These are phyloP conservation scores for Rhodotorula paludigena DNA, from an alignment of 768 basidiomycete genomes.

Conservation along the genomic window DNA sequence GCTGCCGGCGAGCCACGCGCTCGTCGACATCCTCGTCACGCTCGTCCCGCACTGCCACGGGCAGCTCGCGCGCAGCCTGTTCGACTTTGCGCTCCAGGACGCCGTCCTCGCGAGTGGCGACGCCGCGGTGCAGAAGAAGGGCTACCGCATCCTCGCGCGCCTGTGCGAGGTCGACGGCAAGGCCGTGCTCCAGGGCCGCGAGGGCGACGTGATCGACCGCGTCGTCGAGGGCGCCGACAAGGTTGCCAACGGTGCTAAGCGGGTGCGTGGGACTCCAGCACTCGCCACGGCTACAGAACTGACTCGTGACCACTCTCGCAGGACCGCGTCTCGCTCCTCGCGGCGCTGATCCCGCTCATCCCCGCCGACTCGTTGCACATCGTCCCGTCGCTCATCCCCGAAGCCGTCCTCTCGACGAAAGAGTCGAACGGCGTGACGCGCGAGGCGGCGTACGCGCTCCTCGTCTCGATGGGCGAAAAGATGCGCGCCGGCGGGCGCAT, in stretches of 20 bases:
- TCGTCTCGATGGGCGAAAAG: slow-evolving; percentile 86
- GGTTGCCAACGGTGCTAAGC: slow-evolving; percentile 77
- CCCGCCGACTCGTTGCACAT: slow-evolving; percentile 70
- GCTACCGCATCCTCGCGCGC: slow-evolving; percentile 78
- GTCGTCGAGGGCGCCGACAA: slow-evolving; percentile 63
- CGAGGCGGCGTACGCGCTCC: slow-evolving; percentile 78
- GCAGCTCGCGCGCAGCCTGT: slow-evolving; percentile 20
- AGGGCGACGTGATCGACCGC: slow-evolving; percentile 60
- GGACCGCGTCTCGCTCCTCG: slow-evolving; percentile 77
- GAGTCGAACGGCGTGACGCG: slow-evolving; percentile 92
- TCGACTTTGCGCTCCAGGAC: slow-evolving; percentile 50
- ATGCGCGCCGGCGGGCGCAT: slow-evolving; percentile 84
- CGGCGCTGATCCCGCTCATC: slow-evolving; percentile 63
- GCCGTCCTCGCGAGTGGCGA: slow-evolving; percentile 70
- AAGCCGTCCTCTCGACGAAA: slow-evolving; percentile 90
- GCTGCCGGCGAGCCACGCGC: slow-evolving; percentile 55
- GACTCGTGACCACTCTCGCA: slow-evolving; percentile 43
- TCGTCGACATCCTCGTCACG: slow-evolving; percentile 74
- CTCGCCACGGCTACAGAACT: not conserved
- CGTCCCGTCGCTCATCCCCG: slow-evolving; percentile 82
- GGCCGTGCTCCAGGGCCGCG: slow-evolving; percentile 50
- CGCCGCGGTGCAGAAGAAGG: slow-evolving; percentile 89
- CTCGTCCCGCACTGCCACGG: slow-evolving; percentile 47
- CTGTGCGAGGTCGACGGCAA: slow-evolving; percentile 55
- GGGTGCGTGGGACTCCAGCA: slow-evolving; percentile 51